phyloP scores from a whole-genome alignment of 257 asterid species.

The Fraxinus anomala region DNA sequence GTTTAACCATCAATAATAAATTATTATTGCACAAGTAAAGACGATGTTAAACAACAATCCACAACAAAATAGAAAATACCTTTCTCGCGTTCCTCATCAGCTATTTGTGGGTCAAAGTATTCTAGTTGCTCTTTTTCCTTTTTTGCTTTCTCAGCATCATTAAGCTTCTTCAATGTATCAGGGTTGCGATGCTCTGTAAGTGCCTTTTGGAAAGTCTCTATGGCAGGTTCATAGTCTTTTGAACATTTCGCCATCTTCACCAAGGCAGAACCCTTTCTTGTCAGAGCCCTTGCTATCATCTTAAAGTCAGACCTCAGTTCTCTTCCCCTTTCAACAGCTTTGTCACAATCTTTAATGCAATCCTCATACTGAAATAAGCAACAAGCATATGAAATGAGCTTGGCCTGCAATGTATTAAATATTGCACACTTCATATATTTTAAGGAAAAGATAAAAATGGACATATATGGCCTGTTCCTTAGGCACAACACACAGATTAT shows the following conservation, averaged over 20 bases:
- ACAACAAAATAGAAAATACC: constrained; percentile 39
- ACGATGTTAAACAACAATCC: not conserved
- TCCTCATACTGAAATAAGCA: constrained; percentile 58
- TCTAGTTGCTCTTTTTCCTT: constrained; percentile 89
- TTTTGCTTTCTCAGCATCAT: constrained; percentile 93
- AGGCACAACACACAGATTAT: not conserved
- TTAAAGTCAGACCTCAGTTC: constrained; percentile 84
- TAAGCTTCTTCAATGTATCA: constrained; percentile 83
- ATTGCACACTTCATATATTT: too few relatives aligned
- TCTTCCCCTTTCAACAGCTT: constrained; percentile 94
- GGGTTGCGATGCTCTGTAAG: constrained; percentile 94
- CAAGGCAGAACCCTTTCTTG: constrained; percentile 90
- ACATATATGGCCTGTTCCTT: not conserved
- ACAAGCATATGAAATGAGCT: constrained; percentile 5
- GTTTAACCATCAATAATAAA: not conserved
- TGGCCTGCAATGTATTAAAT: not conserved
- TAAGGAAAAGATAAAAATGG: not conserved
- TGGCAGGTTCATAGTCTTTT: constrained; percentile 77
- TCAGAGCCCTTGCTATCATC: constrained; percentile 90
- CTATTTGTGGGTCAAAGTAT: constrained; percentile 75
- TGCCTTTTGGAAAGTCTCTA: constrained; percentile 89
- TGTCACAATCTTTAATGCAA: constrained; percentile 86
- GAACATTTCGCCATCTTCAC: constrained; percentile 77
- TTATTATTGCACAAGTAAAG: not conserved
- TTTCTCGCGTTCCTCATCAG: constrained; percentile 98